Evolutionary conservation across 1,284 basidiomycete genomes (phyloP).

Genomic region (Cutaneotrichosporon sp.): DNA sequence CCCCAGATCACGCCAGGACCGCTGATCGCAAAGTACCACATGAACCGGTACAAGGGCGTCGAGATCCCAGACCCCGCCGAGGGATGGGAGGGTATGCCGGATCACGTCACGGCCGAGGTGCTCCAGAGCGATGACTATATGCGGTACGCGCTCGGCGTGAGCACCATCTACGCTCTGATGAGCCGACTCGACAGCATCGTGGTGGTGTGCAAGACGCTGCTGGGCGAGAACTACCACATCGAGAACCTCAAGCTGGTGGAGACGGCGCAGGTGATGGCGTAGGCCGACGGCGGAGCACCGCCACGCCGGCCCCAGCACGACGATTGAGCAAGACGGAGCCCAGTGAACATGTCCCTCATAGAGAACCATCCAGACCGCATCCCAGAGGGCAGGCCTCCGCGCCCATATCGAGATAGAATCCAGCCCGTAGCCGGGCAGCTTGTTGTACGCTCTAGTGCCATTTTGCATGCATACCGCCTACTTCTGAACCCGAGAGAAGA

Average conservation of each 20-base stretch:
- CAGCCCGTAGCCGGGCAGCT: background rate
- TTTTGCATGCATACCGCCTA: slow-evolving; percentile 48
- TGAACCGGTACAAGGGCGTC: slow-evolving; percentile 42
- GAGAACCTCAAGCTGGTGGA: slow-evolving; percentile 21
- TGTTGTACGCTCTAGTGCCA: slow-evolving; percentile 8
- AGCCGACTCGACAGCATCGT: slow-evolving; percentile 46
- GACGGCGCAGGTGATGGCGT: background rate
- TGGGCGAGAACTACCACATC: slow-evolving; percentile 51
- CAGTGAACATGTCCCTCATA: too few relatives aligned
- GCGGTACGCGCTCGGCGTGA: slow-evolving; percentile 51
- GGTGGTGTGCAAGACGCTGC: slow-evolving; percentile 49
- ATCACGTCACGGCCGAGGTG: slow-evolving; percentile 48
- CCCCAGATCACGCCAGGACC: slow-evolving; percentile 87
- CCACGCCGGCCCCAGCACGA: too few relatives aligned
- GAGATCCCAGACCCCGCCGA: slow-evolving; percentile 44
- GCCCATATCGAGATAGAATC: too few relatives aligned
- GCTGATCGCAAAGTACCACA: slow-evolving; percentile 68
- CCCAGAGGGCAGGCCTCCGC: too few relatives aligned
- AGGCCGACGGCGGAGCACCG: too few relatives aligned
- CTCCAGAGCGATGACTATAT: slow-evolving; percentile 50
- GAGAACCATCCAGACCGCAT: too few relatives aligned
- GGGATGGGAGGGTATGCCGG: slow-evolving; percentile 42
- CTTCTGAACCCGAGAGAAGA: slow-evolving; percentile 76
- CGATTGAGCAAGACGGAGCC: background rate
- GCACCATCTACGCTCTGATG: slow-evolving; percentile 48